Evolutionary conservation across 768 basidiomycete species (phyloP).

Genomic region (Brasilioporus rufonigricans): DNA sequence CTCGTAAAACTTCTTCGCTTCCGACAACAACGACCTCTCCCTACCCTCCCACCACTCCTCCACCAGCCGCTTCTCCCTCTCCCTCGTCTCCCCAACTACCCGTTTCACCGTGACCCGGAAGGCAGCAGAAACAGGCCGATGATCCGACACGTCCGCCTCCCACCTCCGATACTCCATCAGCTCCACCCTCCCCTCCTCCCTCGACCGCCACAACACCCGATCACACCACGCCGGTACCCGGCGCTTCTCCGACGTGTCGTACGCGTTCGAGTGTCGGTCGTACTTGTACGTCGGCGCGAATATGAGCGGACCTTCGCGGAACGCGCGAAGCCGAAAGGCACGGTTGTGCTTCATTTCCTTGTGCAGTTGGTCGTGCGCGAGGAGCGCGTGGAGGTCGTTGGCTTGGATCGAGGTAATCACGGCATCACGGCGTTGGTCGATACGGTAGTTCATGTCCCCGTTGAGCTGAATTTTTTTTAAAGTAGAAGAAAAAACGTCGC

Average conservation of each 20-base stretch:
- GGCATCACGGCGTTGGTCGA: conserved; percentile 86
- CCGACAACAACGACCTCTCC: conserved; percentile 30
- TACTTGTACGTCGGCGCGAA: conserved; percentile 97
- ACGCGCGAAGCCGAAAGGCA: conserved; percentile 80
- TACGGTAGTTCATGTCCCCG: conserved; percentile 97
- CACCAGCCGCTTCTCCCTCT: conserved; percentile 53
- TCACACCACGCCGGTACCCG: conserved; percentile 97
- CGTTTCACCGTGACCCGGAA: conserved; percentile 75
- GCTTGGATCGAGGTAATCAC: conserved; percentile 71
- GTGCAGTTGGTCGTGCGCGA: conserved; percentile 81
- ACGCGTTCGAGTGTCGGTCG: conserved; percentile 72
- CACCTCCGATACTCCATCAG: conserved; percentile 76
- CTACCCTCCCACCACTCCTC: conserved; percentile 49
- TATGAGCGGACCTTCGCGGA: conserved; percentile 76
- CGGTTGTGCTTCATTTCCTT: conserved; percentile 89
- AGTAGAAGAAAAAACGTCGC: background rate
- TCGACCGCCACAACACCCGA: conserved; percentile 77
- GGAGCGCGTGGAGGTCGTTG: conserved; percentile 60
- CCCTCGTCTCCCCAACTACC: conserved; percentile 58
- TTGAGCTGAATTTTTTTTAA: too few relatives aligned
- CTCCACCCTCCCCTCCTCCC: conserved; percentile 53
- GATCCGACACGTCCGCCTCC: conserved; percentile 87
- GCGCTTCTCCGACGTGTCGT: conserved; percentile 86
- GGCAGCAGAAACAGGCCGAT: conserved; percentile 81
- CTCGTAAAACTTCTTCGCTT: conserved; percentile 35